phyloP scores from a whole-genome alignment of 202 grass and related monocot species.

The Zoysia matrella region DNA sequence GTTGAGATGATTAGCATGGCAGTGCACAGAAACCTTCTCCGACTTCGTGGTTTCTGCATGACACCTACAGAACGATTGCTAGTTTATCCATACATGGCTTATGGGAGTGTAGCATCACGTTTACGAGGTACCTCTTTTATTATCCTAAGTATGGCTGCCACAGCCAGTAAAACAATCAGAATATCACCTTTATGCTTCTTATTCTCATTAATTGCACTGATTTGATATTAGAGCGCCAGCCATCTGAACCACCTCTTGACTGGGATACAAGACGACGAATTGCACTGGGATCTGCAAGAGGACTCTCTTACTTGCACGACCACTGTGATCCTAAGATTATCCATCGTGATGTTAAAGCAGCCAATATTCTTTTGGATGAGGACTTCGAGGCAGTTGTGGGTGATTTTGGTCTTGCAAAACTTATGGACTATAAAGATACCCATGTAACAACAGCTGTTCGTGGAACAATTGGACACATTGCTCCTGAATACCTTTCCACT shows the following conservation, averaged over 20 bases:
- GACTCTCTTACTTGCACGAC: conserved; percentile 81
- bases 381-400: too few relatives aligned
- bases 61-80: conserved; percentile 81
- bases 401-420: too few relatives aligned
- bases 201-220: conserved; percentile 33
- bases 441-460: too few relatives aligned
- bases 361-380: too few relatives aligned
- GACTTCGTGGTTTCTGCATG: conserved; percentile 93
- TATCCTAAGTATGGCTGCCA: conserved; percentile 16
- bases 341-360: too few relatives aligned
- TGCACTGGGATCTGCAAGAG: conserved; percentile 81
- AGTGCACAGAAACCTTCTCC: conserved; percentile 82
- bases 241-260: conserved; percentile 62
- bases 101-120: conserved; percentile 90
- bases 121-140: conserved; percentile 69
- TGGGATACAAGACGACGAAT: conserved; percentile 74
- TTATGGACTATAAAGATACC: too few relatives aligned
- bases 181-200: conserved; percentile 18
- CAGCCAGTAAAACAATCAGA: conserved; percentile 1
- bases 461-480: background rate
- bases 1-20: conserved; percentile 96
- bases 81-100: conserved; percentile 97
- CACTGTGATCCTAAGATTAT: too few relatives aligned
- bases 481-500: conserved; percentile 79
- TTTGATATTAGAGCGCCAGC: conserved; percentile 23